Conservation (phyloP, 1,284 basidiomycete species). For the Rhodotorula sp. region DNA sequence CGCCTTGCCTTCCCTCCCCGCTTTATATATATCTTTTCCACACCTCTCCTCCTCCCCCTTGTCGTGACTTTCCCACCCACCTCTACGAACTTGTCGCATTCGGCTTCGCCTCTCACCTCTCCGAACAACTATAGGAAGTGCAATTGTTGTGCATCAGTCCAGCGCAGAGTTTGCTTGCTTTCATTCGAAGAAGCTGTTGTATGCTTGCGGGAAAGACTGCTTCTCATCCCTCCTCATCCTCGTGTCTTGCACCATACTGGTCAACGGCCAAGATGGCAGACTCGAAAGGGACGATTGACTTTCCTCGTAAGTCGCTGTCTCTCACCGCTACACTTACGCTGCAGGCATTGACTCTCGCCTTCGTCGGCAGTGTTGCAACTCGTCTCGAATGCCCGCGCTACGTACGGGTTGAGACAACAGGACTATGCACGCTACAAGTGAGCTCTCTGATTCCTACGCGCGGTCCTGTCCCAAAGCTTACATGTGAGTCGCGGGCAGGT, state of each 20-base stretch:
- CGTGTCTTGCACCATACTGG: too few relatives aligned
- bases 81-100: neutral
- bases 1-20: too few relatives aligned
- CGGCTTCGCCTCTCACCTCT: neutral
- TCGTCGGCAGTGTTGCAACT: conserved; percentile 47
- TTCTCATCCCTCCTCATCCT: too few relatives aligned
- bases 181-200: too few relatives aligned
- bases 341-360: neutral
- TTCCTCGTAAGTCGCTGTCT: neutral
- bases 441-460: neutral
- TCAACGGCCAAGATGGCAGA: neutral
- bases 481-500: conserved; percentile 4
- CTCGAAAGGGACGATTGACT: neutral
- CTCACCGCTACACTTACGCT: neutral
- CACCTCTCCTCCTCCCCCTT: neutral
- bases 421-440: conserved; percentile 43
- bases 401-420: conserved; percentile 42
- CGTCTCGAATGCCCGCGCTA: conserved; percentile 39
- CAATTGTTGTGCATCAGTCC: neutral
- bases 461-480: too few relatives aligned
- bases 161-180: too few relatives aligned
- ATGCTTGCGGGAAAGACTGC: too few relatives aligned
- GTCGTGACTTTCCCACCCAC: neutral
- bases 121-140: neutral
- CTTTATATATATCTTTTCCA: neutral